These are phyloP conservation scores for Pezicula rhizophila DNA, from an alignment of 2,329 filamentous ascomycete genomes.

Conservation along the genomic window DNA sequence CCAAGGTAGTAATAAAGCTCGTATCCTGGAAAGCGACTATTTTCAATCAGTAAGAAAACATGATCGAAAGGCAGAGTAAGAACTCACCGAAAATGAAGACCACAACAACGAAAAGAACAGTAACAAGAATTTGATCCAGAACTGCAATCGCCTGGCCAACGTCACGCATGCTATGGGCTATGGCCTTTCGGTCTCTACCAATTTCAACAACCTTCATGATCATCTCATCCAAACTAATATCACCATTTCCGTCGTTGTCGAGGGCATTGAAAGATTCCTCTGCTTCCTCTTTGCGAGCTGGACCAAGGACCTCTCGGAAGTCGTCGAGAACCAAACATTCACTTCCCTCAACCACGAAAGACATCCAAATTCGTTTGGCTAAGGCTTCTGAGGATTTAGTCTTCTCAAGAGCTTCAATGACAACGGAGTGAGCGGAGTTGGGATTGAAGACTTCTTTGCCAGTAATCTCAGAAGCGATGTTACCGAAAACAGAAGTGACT, in stretches of 20 bases:
- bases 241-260: constrained; percentile 84
- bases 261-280: constrained; percentile 78
- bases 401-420: constrained; percentile 84
- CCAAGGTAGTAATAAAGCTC: constrained; percentile 77
- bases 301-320: constrained; percentile 79
- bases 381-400: constrained; percentile 80
- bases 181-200: constrained; percentile 79
- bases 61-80: constrained; percentile 15
- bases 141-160: constrained; percentile 91
- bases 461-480: constrained; percentile 89
- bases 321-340: constrained; percentile 77
- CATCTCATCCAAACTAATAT: constrained; percentile 95
- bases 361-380: constrained; percentile 95
- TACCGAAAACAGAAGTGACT: constrained; percentile 86
- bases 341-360: constrained; percentile 85
- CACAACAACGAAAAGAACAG: constrained; percentile 73
- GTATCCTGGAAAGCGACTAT: constrained; percentile 80
- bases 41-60: constrained; percentile 17
- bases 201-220: constrained; percentile 75
- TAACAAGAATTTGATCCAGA: constrained; percentile 78
- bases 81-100: constrained; percentile 74
- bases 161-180: constrained; percentile 91
- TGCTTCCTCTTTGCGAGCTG: constrained; percentile 67
- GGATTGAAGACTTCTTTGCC: constrained; percentile 94
- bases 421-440: constrained; percentile 82